Base-by-base conservation (phyloP, 2,329 filamentous ascomycete genomes). In the Fusarium brevicatenulatum region DNA sequence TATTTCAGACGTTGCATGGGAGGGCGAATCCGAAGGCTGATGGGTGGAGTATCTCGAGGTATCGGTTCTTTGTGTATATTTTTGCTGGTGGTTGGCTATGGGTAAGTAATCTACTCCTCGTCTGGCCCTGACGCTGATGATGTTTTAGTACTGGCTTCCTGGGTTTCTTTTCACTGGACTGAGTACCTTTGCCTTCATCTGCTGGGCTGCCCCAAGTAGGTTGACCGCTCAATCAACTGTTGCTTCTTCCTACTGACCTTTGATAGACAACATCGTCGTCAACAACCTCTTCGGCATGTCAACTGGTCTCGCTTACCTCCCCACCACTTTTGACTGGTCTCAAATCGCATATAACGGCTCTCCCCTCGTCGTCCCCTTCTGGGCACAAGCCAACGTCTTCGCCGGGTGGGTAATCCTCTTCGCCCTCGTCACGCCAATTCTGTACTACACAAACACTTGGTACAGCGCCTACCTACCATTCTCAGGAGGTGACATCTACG, bases 261-360 rank as follows among this genome's bases (percentile, higher is more conserved):
- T 9, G 15, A 1, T 18, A 63, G 60, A 60, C 7, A 63, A 42
- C 9, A 63, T 63, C 5, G 1, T 63, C 2, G 30, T 63, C 1
- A 60, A 60, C 23, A 63, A 49, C 16, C 54, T 63, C 1, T 63
- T 63, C 1, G 60, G 54, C 19, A 63, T 63, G 60, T 63, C 54
- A 6, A 60, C 60, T 3, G 60, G 60, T 0, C 54, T 63, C 0
- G 54, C 60, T 0, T 63, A 63, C 5, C 7, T 63, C 12, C 60
- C 60, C 0, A 63, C 60, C 1, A 63, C 60, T 0, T 63, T 63
- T 1, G 60, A 63, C 36, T 63, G 60, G 60, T 63, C 60, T 0
- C 60, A 63, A 10, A 63, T 63, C 12, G 60, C 60, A 3, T 63
- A 63, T 9, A 63, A 63, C 16, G 60, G 60, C 18, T 63, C 60